These are phyloP conservation scores for Ceriops decandra DNA, from an alignment of 345 rosid genomes.

Conservation along the genomic window DNA sequence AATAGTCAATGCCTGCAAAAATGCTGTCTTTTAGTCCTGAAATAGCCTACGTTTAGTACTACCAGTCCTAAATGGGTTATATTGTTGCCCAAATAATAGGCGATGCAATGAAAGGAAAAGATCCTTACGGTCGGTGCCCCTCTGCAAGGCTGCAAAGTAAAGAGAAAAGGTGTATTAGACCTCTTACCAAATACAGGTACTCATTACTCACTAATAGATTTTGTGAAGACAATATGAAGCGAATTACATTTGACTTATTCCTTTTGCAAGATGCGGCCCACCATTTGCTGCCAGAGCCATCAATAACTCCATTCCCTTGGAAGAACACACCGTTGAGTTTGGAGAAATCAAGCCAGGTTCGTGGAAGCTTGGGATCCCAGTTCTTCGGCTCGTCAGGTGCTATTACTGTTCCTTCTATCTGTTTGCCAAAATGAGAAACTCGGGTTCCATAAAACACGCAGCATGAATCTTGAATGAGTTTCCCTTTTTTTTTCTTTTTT, in stretches of 20 bases:
- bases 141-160: constrained; percentile 73
- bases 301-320: constrained; percentile 86
- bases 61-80: constrained; percentile 2
- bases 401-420: constrained; percentile 92
- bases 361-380: constrained; percentile 71
- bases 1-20: constrained; percentile 80
- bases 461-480: neutral
- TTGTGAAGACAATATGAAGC: neutral
- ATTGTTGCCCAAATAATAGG: constrained; percentile 13
- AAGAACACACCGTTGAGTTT: constrained; percentile 65
- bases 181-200: constrained; percentile 8
- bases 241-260: constrained; percentile 66
- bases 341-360: constrained; percentile 84
- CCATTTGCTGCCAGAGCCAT: constrained; percentile 98
- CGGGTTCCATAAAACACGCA: neutral
- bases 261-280: constrained; percentile 98
- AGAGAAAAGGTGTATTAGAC: constrained; percentile 22
- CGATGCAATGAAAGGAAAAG: constrained; percentile 11
- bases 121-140: constrained; percentile 78
- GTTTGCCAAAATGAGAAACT: constrained; percentile 12
- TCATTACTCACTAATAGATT: constrained; percentile 11
- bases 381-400: constrained; percentile 85
- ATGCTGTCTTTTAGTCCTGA: constrained; percentile 19
- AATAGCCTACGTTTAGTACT: neutral
- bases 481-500: too few relatives aligned